Conservation (phyloP, 2,329 filamentous ascomycete species). For the Sporothrix mexicana region DNA sequence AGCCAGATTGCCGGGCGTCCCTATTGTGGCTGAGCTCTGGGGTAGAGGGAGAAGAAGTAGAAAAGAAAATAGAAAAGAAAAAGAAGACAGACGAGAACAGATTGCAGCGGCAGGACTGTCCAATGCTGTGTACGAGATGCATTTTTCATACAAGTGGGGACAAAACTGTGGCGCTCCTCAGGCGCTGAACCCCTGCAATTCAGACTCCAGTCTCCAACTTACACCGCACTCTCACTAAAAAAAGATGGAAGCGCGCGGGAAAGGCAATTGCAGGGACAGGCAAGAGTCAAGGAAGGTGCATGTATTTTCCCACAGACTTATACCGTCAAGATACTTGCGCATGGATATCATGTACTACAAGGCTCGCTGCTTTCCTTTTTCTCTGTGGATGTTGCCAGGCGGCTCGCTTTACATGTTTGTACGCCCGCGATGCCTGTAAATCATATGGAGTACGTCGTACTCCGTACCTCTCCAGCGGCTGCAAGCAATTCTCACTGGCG, state of each 20-base stretch:
- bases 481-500: background rate
- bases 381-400: background rate
- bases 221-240: slow-evolving; percentile 21
- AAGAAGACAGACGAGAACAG: background rate
- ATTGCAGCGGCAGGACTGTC: slow-evolving; percentile 12
- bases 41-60: background rate
- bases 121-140: slow-evolving; percentile 8
- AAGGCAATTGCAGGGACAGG: background rate
- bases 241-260: slow-evolving; percentile 29
- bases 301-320: background rate
- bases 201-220: no score
- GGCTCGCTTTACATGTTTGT: background rate
- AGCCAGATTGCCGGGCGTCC: background rate
- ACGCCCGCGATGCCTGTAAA: background rate
- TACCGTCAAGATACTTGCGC: background rate
- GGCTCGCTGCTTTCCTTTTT: no score
- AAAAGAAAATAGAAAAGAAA: background rate
- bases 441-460: no score
- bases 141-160: background rate
- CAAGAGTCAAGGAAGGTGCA: background rate
- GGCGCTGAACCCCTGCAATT: background rate
- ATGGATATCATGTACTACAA: background rate
- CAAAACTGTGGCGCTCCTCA: slow-evolving; percentile 10
- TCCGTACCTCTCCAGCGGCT: background rate
- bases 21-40: slow-evolving; percentile 23